A percentile compares a stretch with the other conserved stretches of the same genome.
Evolutionary conservation across 305 asterid genomes (phyloP).

Genomic region (Fraxinus nigra): DNA sequence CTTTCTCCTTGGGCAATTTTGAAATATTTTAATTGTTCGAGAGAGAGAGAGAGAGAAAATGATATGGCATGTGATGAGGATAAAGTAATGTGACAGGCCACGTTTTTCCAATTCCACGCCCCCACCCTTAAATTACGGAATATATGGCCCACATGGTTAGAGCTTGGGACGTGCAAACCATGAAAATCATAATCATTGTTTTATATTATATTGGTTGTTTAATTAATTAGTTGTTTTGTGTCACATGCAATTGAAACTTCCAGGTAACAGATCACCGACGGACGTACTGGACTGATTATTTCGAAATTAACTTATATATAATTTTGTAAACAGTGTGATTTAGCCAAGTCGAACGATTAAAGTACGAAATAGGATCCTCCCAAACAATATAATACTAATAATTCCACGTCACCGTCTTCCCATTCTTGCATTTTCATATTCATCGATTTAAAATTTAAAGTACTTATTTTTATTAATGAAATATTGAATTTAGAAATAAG

Average conservation of each 20-base stretch:
- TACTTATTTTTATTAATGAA: background rate
- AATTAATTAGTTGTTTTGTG: background rate
- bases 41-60: background rate
- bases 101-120: background rate
- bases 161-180: conserved; percentile 5
- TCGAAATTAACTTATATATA: background rate
- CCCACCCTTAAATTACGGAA: background rate
- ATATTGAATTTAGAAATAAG: background rate
- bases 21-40: background rate
- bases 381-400: background rate
- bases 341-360: background rate
- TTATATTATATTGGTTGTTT: background rate
- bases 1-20: background rate
- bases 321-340: background rate
- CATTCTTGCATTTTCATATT: background rate
- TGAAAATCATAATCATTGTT: background rate
- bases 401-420: background rate
- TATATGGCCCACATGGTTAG: background rate
- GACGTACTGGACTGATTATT: background rate
- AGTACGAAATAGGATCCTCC: background rate
- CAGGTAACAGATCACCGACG: conserved; percentile 3
- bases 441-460: background rate
- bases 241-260: conserved; percentile 3
- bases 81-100: background rate
- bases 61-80: background rate